These are phyloP conservation scores for Cladophialophora yegresii DNA, from an alignment of 2,329 filamentous ascomycete species.

Conservation along the genomic window DNA sequence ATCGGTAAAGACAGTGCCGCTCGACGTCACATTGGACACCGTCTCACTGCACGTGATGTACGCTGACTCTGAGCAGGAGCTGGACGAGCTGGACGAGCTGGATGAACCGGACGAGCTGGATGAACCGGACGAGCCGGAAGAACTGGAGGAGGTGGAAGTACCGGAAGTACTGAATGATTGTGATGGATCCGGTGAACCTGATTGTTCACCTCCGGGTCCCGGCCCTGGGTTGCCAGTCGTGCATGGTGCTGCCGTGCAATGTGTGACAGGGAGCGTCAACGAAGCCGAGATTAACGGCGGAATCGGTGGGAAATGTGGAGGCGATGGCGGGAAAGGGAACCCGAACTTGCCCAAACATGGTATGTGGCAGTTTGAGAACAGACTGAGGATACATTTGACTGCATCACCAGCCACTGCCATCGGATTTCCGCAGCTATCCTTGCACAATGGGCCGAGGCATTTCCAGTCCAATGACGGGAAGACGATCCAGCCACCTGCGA, in stretches of 20 bases:
- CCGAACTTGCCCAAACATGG: constrained; percentile 8
- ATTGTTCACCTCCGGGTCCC: neutral
- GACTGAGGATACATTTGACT: constrained; percentile 7
- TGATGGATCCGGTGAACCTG: neutral
- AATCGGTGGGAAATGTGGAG: constrained; percentile 3
- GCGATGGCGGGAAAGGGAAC: constrained; percentile 10
- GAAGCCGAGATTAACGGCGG: constrained; percentile 3
- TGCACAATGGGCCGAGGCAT: constrained; percentile 16
- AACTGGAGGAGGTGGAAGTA: neutral
- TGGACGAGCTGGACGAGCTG: constrained; percentile 3
- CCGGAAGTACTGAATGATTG: neutral
- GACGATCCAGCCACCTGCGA: constrained; percentile 9
- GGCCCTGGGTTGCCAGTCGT: neutral
- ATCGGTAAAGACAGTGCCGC: neutral
- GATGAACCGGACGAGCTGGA: neutral
- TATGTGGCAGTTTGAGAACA: constrained; percentile 1
- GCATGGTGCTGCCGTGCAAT: constrained; percentile 8
- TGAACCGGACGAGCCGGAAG: neutral
- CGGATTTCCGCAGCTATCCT: constrained; percentile 3
- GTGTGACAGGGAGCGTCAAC: neutral
- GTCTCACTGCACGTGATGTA: neutral
- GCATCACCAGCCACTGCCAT: neutral
- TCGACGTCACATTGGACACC: constrained; percentile 5
- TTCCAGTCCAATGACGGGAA: constrained; percentile 17
- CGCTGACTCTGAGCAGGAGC: constrained; percentile 5